These are phyloP conservation scores for Cordyceps farinosa DNA, from an alignment of 2,329 filamentous ascomycete genomes.

Conservation along the genomic window DNA sequence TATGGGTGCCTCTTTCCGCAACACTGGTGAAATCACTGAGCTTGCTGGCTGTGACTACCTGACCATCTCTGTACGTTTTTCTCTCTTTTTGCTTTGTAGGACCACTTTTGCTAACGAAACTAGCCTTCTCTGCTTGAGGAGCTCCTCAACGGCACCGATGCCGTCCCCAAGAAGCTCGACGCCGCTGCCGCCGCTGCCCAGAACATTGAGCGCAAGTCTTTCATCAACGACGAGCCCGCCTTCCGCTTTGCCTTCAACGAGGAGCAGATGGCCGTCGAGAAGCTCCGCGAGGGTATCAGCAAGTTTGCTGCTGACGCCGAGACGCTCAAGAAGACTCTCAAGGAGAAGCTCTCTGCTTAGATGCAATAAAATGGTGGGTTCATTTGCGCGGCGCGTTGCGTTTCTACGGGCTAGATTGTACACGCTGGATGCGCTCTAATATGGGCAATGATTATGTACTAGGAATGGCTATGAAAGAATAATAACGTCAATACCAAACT, in stretches of 20 bases:
- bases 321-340: conserved; percentile 88
- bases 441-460: conserved; percentile 12
- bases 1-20: conserved; percentile 99
- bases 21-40: conserved; percentile 93
- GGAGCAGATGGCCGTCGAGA: conserved; percentile 98
- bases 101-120: neutral
- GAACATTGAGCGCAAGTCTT: conserved; percentile 81
- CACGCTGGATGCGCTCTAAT: neutral
- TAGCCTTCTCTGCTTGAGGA: conserved; percentile 92
- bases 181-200: conserved; percentile 61
- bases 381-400: neutral
- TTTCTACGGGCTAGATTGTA: conserved; percentile 9
- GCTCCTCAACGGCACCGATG: conserved; percentile 75
- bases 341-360: conserved; percentile 69
- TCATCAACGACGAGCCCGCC: conserved; percentile 80
- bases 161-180: conserved; percentile 91
- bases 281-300: conserved; percentile 98
- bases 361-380: conserved; percentile 14
- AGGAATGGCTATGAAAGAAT: conserved; percentile 4
- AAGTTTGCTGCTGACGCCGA: conserved; percentile 97
- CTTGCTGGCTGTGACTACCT: conserved; percentile 98
- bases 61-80: conserved; percentile 78
- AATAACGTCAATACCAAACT: conserved; percentile 10
- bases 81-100: conserved; percentile 21
- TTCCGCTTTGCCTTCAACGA: conserved; percentile 99